Percentiles rank a stretch among this genome's conserved stretches.
Evolutionary conservation across 1,284 basidiomycete genomes (phyloP).

Genomic region (Ganoderma lingzhi): DNA sequence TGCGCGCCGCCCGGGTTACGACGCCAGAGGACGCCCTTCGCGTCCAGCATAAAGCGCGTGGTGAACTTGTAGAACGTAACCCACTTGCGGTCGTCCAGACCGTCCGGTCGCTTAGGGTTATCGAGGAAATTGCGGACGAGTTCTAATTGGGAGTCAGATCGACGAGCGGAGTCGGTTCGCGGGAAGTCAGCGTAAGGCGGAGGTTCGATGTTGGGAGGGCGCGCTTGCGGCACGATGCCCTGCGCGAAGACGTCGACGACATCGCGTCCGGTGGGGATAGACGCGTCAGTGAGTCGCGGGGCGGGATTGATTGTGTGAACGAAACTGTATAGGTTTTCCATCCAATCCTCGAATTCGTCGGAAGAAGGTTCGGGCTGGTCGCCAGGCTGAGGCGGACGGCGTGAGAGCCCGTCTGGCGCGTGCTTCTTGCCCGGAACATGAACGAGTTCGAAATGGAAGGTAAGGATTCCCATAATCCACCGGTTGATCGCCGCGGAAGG

Average conservation of each 20-base stretch:
- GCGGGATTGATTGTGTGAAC: neutral
- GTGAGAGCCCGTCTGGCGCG: neutral
- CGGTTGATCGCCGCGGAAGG: constrained; percentile 34
- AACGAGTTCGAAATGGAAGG: constrained; percentile 27
- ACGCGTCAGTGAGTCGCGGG: no score
- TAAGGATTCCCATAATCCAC: constrained; percentile 44
- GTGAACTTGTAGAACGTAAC: neutral
- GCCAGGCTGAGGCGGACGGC: neutral
- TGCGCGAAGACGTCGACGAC: no score
- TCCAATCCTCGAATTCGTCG: no score
- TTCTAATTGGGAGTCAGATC: neutral
- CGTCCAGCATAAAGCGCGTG: neutral
- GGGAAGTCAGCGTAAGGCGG: neutral
- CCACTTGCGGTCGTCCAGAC: neutral
- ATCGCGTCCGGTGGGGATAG: no score
- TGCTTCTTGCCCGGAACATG: neutral
- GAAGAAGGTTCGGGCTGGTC: neutral
- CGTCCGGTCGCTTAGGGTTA: neutral
- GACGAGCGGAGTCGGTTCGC: neutral
- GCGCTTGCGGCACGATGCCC: no score
- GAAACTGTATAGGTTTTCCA: neutral
- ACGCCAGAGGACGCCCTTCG: neutral
- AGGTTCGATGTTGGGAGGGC: neutral
- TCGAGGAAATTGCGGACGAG: neutral
- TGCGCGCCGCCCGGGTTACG: neutral